Evolutionary conservation across 192 early-diverging fungal species (phyloP), one percentile per base, ranked within the genome.

Genomic region (Coemansia sp.): DNA sequence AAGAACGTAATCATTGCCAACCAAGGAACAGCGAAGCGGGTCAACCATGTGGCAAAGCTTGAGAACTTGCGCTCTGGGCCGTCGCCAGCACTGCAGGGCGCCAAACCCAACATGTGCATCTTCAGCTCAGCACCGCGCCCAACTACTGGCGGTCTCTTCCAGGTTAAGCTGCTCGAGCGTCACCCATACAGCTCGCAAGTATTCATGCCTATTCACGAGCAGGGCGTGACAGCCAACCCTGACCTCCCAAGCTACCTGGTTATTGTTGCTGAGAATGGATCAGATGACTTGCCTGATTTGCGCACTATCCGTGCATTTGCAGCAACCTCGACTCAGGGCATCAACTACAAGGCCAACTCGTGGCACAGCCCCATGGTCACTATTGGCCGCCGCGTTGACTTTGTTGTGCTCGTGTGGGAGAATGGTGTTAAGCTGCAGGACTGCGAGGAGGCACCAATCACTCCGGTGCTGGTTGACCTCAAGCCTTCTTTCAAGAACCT

Each of bases 281-380:
- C 72, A 12, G 85, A 86, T 35, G 89, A 91, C 52, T 83, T 63
- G 47, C 94, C 94, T 29, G 88, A 93, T 69, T 60, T 89, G 68
- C 70, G 60, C 48, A 91, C 92, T 1, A 61, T 95, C 17, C 86
- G 83, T 21, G 91, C 91, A 2, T 94, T 94, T 71, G 74, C 90
- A 23, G 91, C 85, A 16, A 76, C 65, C 59, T 82, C 78, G 16
- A 85, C 77, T 8, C 92, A 94, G 78, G 94, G 91, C 2, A 85
- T 95, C 64, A 93, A 87, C 74, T 95, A 95, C 72, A 76, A 82
- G 56, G 82, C 86, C 12, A 91, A 90, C 67, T 84, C 88, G 49
- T 95, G 94, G 94, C 94, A 95, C 69, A 91, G 93, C 73, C 93
- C 93, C 16, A 94, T 95, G 92, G 83, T 95, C 49, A 85, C 83